Conservation (phyloP, 768 basidiomycete genomes). For the Boletus huronensis region DNA sequence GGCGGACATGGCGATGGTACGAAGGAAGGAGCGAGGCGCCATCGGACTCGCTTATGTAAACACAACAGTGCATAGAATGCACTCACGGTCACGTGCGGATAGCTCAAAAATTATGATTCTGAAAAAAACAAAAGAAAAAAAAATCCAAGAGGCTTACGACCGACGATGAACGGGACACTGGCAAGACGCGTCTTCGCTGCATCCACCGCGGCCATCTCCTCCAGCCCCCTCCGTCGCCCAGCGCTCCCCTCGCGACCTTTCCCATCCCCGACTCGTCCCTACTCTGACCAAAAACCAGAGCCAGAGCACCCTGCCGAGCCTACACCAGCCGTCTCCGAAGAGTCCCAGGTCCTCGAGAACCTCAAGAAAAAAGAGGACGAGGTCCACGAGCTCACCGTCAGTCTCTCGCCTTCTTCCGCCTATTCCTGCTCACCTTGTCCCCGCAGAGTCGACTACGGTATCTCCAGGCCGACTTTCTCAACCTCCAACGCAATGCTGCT, state of each 20-base stretch:
- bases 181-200: conserved; percentile 54
- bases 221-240: conserved; percentile 43
- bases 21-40: too few relatives aligned
- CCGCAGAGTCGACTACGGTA: conserved; percentile 83
- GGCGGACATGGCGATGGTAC: conserved; percentile 37
- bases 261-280: conserved; percentile 40
- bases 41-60: too few relatives aligned
- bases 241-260: conserved; percentile 25
- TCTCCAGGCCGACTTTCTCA: conserved; percentile 92
- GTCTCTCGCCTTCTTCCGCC: conserved; percentile 25
- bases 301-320: conserved; percentile 13
- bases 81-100: conserved; percentile 22
- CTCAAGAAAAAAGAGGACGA: conserved; percentile 80
- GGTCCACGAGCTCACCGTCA: conserved; percentile 79
- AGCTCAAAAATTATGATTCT: background rate
- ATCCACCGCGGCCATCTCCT: conserved; percentile 56
- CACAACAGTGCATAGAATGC: too few relatives aligned
- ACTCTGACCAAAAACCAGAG: conserved; percentile 54
- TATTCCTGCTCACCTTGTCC: conserved; percentile 3
- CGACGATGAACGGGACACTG: conserved; percentile 52
- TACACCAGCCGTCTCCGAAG: conserved; percentile 29
- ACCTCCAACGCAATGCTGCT: conserved; percentile 87
- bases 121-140: too few relatives aligned
- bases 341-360: conserved; percentile 43
- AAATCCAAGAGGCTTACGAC: too few relatives aligned